These are phyloP conservation scores for Saccharomycopsis guyanensis DNA, from an alignment of 805 yeast genomes.

Conservation along the genomic window DNA sequence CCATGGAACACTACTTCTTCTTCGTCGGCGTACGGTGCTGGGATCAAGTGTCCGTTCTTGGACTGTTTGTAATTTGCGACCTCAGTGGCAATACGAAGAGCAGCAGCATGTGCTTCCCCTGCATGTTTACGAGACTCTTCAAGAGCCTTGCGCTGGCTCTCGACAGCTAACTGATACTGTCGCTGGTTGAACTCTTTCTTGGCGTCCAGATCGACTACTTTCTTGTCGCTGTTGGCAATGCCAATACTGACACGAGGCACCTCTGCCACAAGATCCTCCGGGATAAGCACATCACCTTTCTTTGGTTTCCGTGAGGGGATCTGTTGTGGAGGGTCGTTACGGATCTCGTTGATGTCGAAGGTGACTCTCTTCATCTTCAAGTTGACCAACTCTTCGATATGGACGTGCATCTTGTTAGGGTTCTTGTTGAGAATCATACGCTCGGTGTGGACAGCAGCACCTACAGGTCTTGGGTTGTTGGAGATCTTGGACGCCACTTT, in stretches of 20 bases:
- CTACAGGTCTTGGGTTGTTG: constrained; percentile 8
- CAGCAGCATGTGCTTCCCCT: constrained; percentile 66
- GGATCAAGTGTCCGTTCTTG: constrained; percentile 22
- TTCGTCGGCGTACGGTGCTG: constrained; percentile 18
- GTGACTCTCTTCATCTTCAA: constrained; percentile 53
- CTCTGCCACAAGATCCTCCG: constrained; percentile 55
- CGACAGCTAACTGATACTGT: constrained; percentile 50
- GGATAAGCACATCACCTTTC: constrained; percentile 66
- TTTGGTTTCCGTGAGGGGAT: constrained; percentile 82
- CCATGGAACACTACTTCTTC: constrained; percentile 17
- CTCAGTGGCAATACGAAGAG: constrained; percentile 61
- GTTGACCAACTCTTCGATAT: constrained; percentile 27
- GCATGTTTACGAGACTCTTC: constrained; percentile 66
- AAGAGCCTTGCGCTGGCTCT: constrained; percentile 45
- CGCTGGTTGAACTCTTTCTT: constrained; percentile 33
- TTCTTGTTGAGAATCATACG: constrained; percentile 40
- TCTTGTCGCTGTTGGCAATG: constrained; percentile 42
- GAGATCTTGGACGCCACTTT: constrained; percentile 19
- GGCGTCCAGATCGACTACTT: constrained; percentile 28
- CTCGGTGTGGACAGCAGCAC: constrained; percentile 17
- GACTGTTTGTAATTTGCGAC: constrained; percentile 38
- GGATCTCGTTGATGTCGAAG: constrained; percentile 68
- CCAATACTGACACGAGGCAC: constrained; percentile 62
- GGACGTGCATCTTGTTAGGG: constrained; percentile 32
- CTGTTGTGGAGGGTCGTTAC: constrained; percentile 86